These are phyloP conservation scores for Triglochin maritima DNA, from an alignment of 106 monocot species.

Conservation along the genomic window DNA sequence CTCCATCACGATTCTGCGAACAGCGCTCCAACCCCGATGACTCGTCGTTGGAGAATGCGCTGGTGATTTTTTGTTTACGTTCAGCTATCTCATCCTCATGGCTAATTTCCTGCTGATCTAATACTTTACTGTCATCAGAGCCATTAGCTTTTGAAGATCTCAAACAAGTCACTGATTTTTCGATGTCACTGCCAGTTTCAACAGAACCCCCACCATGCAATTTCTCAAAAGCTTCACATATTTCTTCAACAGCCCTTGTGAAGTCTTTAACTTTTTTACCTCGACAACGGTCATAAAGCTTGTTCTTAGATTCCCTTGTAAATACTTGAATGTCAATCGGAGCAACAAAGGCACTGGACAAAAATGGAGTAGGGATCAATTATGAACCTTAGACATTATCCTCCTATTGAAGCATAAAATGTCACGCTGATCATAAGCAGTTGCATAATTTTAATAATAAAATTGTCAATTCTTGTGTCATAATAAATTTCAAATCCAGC, in stretches of 20 bases:
- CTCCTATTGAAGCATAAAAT: no score
- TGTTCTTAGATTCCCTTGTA: conserved; percentile 61
- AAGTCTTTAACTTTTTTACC: conserved; percentile 63
- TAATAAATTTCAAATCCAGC: no score
- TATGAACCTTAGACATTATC: no score
- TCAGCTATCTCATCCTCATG: conserved; percentile 22
- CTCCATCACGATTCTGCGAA: conserved; percentile 14
- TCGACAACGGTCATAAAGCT: conserved; percentile 52
- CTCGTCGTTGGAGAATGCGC: conserved; percentile 16
- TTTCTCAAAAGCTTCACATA: conserved; percentile 69
- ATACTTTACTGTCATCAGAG: conserved; percentile 13
- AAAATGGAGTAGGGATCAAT: not conserved
- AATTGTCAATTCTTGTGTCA: no score
- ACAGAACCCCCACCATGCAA: conserved; percentile 24
- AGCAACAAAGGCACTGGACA: conserved; percentile 88
- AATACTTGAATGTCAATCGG: conserved; percentile 76
- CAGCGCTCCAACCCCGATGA: conserved; percentile 12
- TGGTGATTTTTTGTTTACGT: conserved; percentile 11
- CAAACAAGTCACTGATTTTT: conserved; percentile 3
- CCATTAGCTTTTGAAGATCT: conserved; percentile 15
- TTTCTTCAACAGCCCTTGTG: conserved; percentile 69
- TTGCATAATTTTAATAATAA: no score
- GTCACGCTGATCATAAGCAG: no score
- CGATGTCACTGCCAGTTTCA: conserved; percentile 13
- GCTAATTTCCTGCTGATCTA: conserved; percentile 4